A percentile compares a stretch with the other conserved stretches of the same genome.
phyloP scores from a whole-genome alignment of 495 filamentous ascomycete species.

The Podospora pseudopauciseta region DNA sequence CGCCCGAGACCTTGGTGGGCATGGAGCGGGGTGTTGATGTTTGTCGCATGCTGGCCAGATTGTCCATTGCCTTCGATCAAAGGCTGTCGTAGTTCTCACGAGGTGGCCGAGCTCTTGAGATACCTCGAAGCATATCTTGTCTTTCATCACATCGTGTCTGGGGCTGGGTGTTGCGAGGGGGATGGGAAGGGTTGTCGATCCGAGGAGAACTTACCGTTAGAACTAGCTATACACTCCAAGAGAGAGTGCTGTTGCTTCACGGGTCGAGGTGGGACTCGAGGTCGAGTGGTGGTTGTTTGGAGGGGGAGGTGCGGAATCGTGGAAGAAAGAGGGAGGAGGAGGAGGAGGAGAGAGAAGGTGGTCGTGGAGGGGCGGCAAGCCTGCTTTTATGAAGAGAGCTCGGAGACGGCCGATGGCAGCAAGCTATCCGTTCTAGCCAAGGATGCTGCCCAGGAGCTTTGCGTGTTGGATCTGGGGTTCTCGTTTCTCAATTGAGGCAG shows the following conservation, averaged over 20 bases:
- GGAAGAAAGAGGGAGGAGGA: constrained; percentile 22
- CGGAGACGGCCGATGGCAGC: constrained; percentile 13
- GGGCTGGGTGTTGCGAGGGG: constrained; percentile 1
- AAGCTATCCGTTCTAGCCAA: neutral
- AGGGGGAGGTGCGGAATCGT: constrained; percentile 20
- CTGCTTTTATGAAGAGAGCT: constrained; percentile 27
- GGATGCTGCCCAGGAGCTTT: neutral
- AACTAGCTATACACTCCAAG: constrained; percentile 17
- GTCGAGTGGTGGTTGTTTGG: neutral
- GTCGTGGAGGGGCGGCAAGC: constrained; percentile 21
- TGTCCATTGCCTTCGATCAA: neutral
- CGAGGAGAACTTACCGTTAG: constrained; percentile 30
- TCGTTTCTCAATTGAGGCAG: constrained; percentile 28
- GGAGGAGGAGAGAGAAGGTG: constrained; percentile 1
- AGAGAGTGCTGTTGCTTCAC: constrained; percentile 18
- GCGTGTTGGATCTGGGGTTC: constrained; percentile 22
- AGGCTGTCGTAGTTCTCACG: neutral
- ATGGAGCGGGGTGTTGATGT: neutral
- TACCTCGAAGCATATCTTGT: constrained; percentile 14
- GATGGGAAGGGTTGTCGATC: neutral
- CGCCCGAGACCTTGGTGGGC: neutral
- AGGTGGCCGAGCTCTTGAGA: constrained; percentile 8
- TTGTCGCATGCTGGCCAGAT: neutral
- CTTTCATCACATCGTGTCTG: constrained; percentile 9
- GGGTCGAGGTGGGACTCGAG: constrained; percentile 17